A percentile compares a stretch with the other conserved stretches of the same genome.
Conservation (phyloP, 768 basidiomycete genomes). For the Rhodotorula graminis region DNA sequence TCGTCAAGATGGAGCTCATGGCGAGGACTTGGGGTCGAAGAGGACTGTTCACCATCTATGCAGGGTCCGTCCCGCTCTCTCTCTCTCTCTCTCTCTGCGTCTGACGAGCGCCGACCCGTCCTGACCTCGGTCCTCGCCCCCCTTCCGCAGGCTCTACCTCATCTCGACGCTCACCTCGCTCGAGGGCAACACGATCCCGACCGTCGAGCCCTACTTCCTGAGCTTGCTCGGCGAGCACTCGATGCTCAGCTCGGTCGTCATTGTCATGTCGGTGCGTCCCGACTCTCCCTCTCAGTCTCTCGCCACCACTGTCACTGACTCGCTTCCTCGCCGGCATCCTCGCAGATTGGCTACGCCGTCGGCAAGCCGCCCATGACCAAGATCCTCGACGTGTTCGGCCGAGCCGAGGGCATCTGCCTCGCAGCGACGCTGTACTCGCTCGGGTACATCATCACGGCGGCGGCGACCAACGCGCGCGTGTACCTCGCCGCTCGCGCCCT, state of each 20-base stretch:
- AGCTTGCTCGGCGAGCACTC: constrained; percentile 39
- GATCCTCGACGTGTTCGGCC: constrained; percentile 43
- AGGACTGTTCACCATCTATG: constrained; percentile 33
- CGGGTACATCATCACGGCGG: constrained; percentile 40
- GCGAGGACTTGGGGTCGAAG: constrained; percentile 28
- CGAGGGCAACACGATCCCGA: constrained; percentile 40
- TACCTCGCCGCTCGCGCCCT: constrained; percentile 31
- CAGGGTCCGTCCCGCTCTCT: constrained; percentile 19
- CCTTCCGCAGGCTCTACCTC: constrained; percentile 33
- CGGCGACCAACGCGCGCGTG: constrained; percentile 19
- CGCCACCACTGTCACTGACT: not conserved
- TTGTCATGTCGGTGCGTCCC: constrained; percentile 35
- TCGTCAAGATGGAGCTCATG: constrained; percentile 38
- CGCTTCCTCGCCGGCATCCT: no score
- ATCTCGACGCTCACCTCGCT: constrained; percentile 40
- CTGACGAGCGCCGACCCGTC: not conserved
- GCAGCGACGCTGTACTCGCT: constrained; percentile 37
- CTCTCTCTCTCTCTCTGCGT: no score
- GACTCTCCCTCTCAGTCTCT: not conserved
- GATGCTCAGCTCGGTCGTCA: constrained; percentile 36
- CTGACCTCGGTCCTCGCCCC: not conserved
- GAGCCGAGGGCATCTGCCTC: constrained; percentile 42
- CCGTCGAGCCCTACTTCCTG: constrained; percentile 43
- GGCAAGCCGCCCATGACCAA: constrained; percentile 43
- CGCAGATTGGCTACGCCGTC: constrained; percentile 39